phyloP scores from a whole-genome alignment of 768 basidiomycete genomes.

The Mycena capillaripes region DNA sequence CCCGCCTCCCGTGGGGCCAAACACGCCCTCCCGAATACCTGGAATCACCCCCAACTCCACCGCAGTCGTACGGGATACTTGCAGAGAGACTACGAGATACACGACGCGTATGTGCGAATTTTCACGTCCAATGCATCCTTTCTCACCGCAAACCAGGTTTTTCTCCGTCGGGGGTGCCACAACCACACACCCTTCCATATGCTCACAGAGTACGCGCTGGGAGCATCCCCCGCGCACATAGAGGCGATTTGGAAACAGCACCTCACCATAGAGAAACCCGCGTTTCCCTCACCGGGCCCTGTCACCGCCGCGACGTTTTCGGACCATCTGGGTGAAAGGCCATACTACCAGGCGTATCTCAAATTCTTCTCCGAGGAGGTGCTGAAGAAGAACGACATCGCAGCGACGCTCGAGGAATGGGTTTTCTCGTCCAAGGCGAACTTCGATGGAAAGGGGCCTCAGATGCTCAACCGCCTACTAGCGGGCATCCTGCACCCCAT shows the following conservation, averaged over 20 bases:
- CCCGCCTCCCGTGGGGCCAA: not conserved
- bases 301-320: constrained; percentile 65
- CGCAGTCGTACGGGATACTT: constrained; percentile 54
- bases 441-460: constrained; percentile 50
- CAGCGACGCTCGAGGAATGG: constrained; percentile 68
- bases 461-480: constrained; percentile 69
- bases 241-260: constrained; percentile 55
- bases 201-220: constrained; percentile 72
- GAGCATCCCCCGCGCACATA: constrained; percentile 59
- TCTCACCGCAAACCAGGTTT: constrained; percentile 46
- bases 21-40: constrained; percentile 49
- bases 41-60: constrained; percentile 55
- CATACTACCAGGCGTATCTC: constrained; percentile 73
- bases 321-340: constrained; percentile 69
- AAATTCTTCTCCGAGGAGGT: constrained; percentile 64
- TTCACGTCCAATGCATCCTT: constrained; percentile 37
- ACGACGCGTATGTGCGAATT: constrained; percentile 54
- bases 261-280: constrained; percentile 50
- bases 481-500: constrained; percentile 73
- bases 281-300: constrained; percentile 57
- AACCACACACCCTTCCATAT: constrained; percentile 71
- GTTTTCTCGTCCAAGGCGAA: constrained; percentile 70
- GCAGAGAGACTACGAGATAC: constrained; percentile 65
- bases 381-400: constrained; percentile 60
- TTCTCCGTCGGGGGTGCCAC: constrained; percentile 6